Percentiles rank a stretch among this genome's conserved stretches.
Conservation (phyloP, 805 yeast species). For the Wickerhamiella brachini region DNA sequence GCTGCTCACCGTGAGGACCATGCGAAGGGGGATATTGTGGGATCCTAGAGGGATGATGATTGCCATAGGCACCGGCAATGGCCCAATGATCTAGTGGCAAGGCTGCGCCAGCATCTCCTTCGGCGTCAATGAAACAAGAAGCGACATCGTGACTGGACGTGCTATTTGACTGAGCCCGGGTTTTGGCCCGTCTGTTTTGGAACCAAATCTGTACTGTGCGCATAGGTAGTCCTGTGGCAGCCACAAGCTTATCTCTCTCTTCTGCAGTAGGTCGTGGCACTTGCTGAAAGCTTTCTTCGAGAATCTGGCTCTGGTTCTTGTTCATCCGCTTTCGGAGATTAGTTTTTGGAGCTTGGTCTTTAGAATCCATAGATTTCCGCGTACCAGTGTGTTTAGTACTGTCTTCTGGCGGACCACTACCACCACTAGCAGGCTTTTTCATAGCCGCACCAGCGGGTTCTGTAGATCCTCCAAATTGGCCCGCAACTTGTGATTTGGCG, state of each 20-base stretch:
- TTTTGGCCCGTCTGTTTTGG: slow-evolving; percentile 57
- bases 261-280: slow-evolving; percentile 68
- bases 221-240: slow-evolving; percentile 62
- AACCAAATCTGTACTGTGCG: slow-evolving; percentile 90
- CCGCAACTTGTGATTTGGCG: background rate
- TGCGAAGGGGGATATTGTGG: background rate
- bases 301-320: slow-evolving; percentile 31
- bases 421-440: background rate
- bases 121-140: background rate
- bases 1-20: background rate
- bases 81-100: background rate
- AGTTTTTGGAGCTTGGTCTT: background rate
- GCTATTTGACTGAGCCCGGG: slow-evolving; percentile 9
- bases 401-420: background rate
- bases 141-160: background rate
- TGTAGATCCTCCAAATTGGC: background rate
- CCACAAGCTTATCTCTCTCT: slow-evolving; percentile 54
- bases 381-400: background rate
- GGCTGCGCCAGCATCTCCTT: background rate
- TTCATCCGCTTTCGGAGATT: slow-evolving; percentile 19
- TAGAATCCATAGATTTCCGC: background rate
- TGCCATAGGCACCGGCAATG: background rate
- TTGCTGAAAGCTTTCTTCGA: slow-evolving; percentile 54
- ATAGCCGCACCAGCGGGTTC: background rate
- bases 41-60: background rate